Evolutionary conservation across 495 filamentous ascomycete genomes (phyloP).

Genomic region (Aspergillus coremiiformis): DNA sequence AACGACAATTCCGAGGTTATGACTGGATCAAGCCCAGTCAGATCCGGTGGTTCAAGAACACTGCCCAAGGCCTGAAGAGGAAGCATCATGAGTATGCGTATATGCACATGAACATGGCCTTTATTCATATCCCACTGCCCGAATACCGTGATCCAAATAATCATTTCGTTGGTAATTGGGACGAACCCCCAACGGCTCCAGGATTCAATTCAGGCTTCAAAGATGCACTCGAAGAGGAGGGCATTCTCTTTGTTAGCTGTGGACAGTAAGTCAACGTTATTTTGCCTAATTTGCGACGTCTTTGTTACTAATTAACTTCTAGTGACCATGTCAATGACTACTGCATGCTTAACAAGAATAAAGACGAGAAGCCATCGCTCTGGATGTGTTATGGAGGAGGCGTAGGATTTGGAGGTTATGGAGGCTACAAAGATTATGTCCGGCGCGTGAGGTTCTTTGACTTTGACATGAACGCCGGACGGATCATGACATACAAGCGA

Average conservation of each 20-base stretch:
- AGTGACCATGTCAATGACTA: constrained; percentile 96
- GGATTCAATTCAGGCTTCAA: constrained; percentile 81
- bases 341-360: constrained; percentile 58
- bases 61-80: constrained; percentile 59
- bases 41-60: constrained; percentile 87
- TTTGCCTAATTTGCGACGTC: neutral
- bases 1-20: constrained; percentile 76
- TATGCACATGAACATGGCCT: constrained; percentile 92
- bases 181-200: constrained; percentile 77
- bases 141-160: constrained; percentile 60
- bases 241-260: constrained; percentile 76
- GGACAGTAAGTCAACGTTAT: constrained; percentile 62
- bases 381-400: constrained; percentile 99
- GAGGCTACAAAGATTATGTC: constrained; percentile 77
- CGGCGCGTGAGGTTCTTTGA: constrained; percentile 84
- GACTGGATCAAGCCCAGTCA: constrained; percentile 94
- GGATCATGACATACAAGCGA: constrained; percentile 86
- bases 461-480: constrained; percentile 79
- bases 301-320: constrained; percentile 1
- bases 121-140: constrained; percentile 93
- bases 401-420: constrained; percentile 87
- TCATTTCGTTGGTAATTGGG: constrained; percentile 55
- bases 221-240: constrained; percentile 76
- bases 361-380: constrained; percentile 53
- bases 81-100: constrained; percentile 75